phyloP scores from a whole-genome alignment of 1,284 basidiomycete species.

The Pseudozyma tsukubaensis region DNA sequence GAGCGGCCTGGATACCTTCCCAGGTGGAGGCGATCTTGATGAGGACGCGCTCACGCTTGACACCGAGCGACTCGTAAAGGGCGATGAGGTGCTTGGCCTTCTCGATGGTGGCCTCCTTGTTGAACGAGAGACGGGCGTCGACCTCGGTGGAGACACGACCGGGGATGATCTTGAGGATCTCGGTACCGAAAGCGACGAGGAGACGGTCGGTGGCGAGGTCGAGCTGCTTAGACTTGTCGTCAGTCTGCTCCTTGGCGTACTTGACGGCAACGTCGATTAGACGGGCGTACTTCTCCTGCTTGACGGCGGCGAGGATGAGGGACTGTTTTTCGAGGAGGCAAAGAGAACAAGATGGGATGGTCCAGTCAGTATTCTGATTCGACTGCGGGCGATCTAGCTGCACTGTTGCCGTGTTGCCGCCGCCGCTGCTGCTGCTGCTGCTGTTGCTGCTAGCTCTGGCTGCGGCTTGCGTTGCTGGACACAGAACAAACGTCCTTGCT shows the following conservation, averaged over 20 bases:
- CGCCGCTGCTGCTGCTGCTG: neutral
- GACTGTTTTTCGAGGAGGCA: slow-evolving; percentile 47
- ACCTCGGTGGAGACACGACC: slow-evolving; percentile 99
- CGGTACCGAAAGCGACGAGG: slow-evolving; percentile 95
- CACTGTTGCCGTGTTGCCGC: neutral
- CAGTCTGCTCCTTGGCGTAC: slow-evolving; percentile 81
- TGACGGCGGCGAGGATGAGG: slow-evolving; percentile 88
- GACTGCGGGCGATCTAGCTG: neutral
- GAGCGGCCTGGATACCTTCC: slow-evolving; percentile 99
- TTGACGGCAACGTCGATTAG: slow-evolving; percentile 86
- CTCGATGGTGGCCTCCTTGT: slow-evolving; percentile 89
- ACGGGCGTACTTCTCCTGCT: slow-evolving; percentile 85
- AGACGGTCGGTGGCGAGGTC: slow-evolving; percentile 86
- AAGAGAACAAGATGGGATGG: neutral
- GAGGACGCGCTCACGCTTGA: slow-evolving; percentile 87
- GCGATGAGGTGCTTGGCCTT: slow-evolving; percentile 88
- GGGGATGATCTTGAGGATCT: slow-evolving; percentile 94
- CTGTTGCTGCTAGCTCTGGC: neutral
- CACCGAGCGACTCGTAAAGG: slow-evolving; percentile 90
- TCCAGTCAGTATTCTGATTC: slow-evolving; percentile 5
- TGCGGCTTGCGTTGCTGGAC: neutral
- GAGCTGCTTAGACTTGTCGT: slow-evolving; percentile 61
- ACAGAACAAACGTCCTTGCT: neutral
- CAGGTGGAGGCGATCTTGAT: slow-evolving; percentile 99
- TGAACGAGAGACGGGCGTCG: slow-evolving; percentile 95